Base-by-base conservation (phyloP, 2,329 filamentous ascomycete genomes). In the Hymenoscyphus linearis region DNA sequence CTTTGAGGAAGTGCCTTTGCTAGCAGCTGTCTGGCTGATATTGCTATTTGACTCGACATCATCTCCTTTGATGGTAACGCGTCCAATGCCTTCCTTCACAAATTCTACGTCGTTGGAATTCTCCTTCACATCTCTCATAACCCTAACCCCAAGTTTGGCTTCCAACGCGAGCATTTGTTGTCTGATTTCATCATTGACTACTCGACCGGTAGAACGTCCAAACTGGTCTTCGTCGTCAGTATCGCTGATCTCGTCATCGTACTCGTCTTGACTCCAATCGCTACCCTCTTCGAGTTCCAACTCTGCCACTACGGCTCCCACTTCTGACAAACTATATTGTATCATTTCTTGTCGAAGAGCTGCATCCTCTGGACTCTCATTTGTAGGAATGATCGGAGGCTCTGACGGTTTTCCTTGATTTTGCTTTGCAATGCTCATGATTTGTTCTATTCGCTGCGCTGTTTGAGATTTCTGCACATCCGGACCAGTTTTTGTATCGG, bases 281-380 rank as follows among this genome's bases (percentile, higher is more conserved):
- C 75, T 75, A 2, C 80, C 83, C 62, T 93, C 87, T 64, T 96
- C 91, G 1, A 98, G 75, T 61, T 96, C 85, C 53, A 99, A 82
- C 75, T 98, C 92, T 16, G 95, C 95, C 16, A 99, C 95, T 2
- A 99, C 90, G 40, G 91, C 86, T 3, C 92, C 91, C 61, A 99
- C 87, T 74, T 98, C 93, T 52, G 88, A 87, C 75, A 96, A 78
- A 64, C 90, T 88, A 72, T 98, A 99, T 65, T 90, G 83, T 7
- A 98, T 80, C 93, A 99, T 98, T 70, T 97, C 87, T 61, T 87
- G 85, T 5, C 95, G 87, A 26, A 96, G 75, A 35, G 82, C 82
- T 3, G 91, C 89, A 65, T 97, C 93, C 66, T 96, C 92, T 13
- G 83, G 79, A 0, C 88, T 85, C 69, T 99, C 95, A 57, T 89